These are phyloP conservation scores for Fusarium decemcellulare DNA, from an alignment of 2,329 filamentous ascomycete genomes.

Conservation along the genomic window DNA sequence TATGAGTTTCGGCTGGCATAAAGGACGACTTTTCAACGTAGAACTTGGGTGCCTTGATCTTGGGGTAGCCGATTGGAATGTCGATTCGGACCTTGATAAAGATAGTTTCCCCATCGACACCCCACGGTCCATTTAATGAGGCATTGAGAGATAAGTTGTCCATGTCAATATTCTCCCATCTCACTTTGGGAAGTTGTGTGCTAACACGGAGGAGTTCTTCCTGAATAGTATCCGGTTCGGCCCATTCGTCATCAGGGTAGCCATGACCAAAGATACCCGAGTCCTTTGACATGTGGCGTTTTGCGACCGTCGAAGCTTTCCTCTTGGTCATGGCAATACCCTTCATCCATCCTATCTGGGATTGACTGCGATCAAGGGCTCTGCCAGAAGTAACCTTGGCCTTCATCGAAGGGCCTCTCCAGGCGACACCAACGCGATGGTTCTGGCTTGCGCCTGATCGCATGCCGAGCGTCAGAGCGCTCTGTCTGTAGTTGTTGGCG, in stretches of 20 bases:
- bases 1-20: conserved; percentile 70
- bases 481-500: conserved; percentile 59
- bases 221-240: conserved; percentile 72
- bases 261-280: conserved; percentile 65
- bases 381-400: conserved; percentile 62
- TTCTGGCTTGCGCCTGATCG: conserved; percentile 51
- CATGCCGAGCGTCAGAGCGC: conserved; percentile 60
- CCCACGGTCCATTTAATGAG: conserved; percentile 77
- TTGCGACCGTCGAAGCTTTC: conserved; percentile 58
- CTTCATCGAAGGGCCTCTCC: conserved; percentile 73
- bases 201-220: conserved; percentile 76
- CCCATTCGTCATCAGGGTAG: conserved; percentile 71
- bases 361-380: conserved; percentile 62
- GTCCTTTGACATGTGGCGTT: conserved; percentile 66
- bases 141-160: conserved; percentile 70
- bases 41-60: conserved; percentile 70
- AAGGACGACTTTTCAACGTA: conserved; percentile 73
- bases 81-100: conserved; percentile 74
- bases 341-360: conserved; percentile 79
- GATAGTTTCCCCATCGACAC: conserved; percentile 67
- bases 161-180: conserved; percentile 76
- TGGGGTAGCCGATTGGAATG: conserved; percentile 73
- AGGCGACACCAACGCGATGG: conserved; percentile 56
- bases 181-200: conserved; percentile 73
- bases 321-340: conserved; percentile 75